Percentiles rank a stretch among this genome's conserved stretches.
Conservation (phyloP, 2,329 filamentous ascomycete genomes). For the Neonectria neomacrospora region DNA sequence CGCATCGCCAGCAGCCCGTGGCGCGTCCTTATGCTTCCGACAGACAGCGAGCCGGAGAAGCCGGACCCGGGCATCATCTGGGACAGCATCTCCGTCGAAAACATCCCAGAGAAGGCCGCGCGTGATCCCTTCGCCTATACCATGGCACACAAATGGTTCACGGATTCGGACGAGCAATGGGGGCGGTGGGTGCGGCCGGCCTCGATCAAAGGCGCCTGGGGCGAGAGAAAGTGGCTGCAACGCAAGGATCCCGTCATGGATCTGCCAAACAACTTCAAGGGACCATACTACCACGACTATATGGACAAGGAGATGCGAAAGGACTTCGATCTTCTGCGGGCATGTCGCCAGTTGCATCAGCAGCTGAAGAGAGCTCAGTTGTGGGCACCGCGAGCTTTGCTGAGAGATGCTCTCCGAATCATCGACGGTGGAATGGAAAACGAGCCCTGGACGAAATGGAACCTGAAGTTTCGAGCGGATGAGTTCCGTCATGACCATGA, state of each 20-base stretch:
- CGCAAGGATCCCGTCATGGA: constrained; percentile 37
- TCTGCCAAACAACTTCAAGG: constrained; percentile 41
- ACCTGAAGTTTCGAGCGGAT: constrained; percentile 29
- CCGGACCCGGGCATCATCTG: constrained; percentile 40
- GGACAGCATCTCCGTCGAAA: constrained; percentile 31
- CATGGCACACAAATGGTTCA: constrained; percentile 39
- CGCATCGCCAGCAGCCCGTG: constrained; percentile 49
- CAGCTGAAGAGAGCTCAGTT: constrained; percentile 27
- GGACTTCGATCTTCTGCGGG: constrained; percentile 25
- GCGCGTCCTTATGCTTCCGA: constrained; percentile 52
- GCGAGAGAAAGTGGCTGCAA: constrained; percentile 8
- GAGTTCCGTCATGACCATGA: constrained; percentile 9
- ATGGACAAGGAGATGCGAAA: constrained; percentile 42
- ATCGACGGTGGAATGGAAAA: constrained; percentile 26
- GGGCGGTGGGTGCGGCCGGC: constrained; percentile 30
- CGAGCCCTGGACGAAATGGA: not conserved
- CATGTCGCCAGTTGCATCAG: constrained; percentile 30
- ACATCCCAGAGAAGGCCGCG: constrained; percentile 38
- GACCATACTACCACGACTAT: constrained; percentile 33
- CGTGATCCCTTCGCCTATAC: constrained; percentile 45
- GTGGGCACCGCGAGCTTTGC: constrained; percentile 32
- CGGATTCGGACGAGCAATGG: constrained; percentile 35
- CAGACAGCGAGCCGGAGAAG: constrained; percentile 22
- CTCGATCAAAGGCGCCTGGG: constrained; percentile 33
- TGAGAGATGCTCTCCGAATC: constrained; percentile 24